These are phyloP conservation scores for Rhododendron mucronatum DNA, from an alignment of 148 eudicot genomes.

Conservation along the genomic window DNA sequence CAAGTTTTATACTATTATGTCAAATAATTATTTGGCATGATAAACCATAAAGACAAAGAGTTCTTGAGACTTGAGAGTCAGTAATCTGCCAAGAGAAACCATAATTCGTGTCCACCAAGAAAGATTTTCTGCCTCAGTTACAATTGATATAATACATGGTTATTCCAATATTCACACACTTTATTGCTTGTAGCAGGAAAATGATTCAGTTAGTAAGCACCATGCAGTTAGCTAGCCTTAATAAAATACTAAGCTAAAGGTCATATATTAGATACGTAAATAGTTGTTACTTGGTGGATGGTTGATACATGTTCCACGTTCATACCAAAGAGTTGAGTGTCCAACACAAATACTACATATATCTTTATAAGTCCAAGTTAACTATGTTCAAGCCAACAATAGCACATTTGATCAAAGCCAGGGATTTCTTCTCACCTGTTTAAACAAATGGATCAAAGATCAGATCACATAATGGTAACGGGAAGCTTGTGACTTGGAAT, in stretches of 20 bases:
- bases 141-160: background rate
- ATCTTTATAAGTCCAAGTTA: background rate
- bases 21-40: background rate
- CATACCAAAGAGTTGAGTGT: background rate
- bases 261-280: background rate
- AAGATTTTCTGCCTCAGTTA: background rate
- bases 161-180: background rate
- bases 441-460: background rate
- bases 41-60: background rate
- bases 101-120: background rate
- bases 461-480: background rate
- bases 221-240: background rate
- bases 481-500: background rate
- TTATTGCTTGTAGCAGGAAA: background rate
- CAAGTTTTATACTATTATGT: conserved; percentile 9
- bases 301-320: background rate
- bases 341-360: background rate
- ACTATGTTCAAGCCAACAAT: background rate
- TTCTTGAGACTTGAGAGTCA: background rate
- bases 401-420: background rate
- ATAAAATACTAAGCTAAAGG: background rate
- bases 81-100: background rate
- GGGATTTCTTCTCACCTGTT: background rate
- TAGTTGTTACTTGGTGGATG: background rate
- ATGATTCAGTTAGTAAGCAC: background rate